These are phyloP conservation scores for Ceratobasidium sp. DNA, from an alignment of 1,284 basidiomycete species.

Conservation along the genomic window DNA sequence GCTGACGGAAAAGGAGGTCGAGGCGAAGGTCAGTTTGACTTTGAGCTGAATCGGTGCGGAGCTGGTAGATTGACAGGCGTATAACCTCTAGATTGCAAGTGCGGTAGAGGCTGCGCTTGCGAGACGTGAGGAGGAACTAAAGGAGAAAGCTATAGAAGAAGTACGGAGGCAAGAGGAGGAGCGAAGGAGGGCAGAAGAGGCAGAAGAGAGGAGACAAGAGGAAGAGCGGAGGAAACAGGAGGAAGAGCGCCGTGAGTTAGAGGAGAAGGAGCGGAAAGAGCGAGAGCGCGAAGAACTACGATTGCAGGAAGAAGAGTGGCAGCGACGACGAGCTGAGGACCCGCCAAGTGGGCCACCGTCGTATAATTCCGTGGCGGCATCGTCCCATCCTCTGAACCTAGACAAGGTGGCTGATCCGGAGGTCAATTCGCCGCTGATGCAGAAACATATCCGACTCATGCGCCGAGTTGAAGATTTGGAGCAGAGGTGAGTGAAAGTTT, in stretches of 20 bases:
- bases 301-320: constrained; percentile 75
- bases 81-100: constrained; percentile 43
- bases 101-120: constrained; percentile 39
- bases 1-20: constrained; percentile 77
- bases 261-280: constrained; percentile 26
- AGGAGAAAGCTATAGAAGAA: constrained; percentile 23
- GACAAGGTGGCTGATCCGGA: constrained; percentile 36
- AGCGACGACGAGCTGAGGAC: constrained; percentile 65
- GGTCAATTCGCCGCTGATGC: constrained; percentile 56
- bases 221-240: constrained; percentile 33
- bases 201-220: constrained; percentile 25
- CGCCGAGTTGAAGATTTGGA: constrained; percentile 75
- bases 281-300: constrained; percentile 62
- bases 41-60: background rate
- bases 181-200: constrained; percentile 24
- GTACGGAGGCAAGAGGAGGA: constrained; percentile 37
- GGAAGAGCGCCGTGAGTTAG: constrained; percentile 6
- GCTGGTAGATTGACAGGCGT: constrained; percentile 18
- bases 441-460: constrained; percentile 75
- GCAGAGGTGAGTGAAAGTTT: constrained; percentile 71
- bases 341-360: constrained; percentile 44
- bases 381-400: constrained; percentile 5
- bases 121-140: constrained; percentile 35
- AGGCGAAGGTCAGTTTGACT: constrained; percentile 66
- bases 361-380: constrained; percentile 41